Evolutionary conservation across 2,329 filamentous ascomycete species (phyloP), one percentile per base, ranked within the genome.

Genomic region (Aspergillus sp.): DNA sequence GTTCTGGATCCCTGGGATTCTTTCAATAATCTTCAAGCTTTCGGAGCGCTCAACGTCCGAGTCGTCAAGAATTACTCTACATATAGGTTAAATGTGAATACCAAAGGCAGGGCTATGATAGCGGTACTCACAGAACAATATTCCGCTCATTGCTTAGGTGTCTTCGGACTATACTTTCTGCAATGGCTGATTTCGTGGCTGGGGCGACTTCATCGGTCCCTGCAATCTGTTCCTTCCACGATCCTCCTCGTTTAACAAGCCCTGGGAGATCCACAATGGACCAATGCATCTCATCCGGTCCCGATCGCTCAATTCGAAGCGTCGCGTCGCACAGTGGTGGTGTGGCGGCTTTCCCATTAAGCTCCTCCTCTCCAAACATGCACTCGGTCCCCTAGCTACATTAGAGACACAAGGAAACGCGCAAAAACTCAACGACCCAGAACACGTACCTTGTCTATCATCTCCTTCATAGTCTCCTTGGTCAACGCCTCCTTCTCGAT

Each of bases 261-360:
- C 85, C 84, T 0, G 85, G 85, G 35, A 88, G 74, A 68, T 88
- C 85, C 7, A 87, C 83, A 1, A 87, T 76, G 0, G 84, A 87
- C 44, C 88, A 70, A 15, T 87, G 77, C 1, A 84, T 83, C 74
- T 84, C 81, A 11, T 84, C 80, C 0, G 84, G 84, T 0, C 85
- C 84, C 11, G 77, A 79, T 66, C 86, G 81, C 63, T 87, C 84
- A 0, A 87, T 79, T 1, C 84, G 80, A 6, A 87, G 77, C 7
- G 35, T 31, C 19, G 43, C 43, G 21, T 45, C 43, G 25, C 19
- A 45, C 19, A 45, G 43, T 31, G 27, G 27, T 31, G 27, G 27
- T 9, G 14, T 4, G 9, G 43, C n/a, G 19, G 15, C 43, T 27
- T 14, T 31, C 9, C 27, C 27, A 31, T 45, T 45, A 4, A 45